Base-by-base conservation (phyloP, 768 basidiomycete species). In the Candolleomyces aberdarensis region DNA sequence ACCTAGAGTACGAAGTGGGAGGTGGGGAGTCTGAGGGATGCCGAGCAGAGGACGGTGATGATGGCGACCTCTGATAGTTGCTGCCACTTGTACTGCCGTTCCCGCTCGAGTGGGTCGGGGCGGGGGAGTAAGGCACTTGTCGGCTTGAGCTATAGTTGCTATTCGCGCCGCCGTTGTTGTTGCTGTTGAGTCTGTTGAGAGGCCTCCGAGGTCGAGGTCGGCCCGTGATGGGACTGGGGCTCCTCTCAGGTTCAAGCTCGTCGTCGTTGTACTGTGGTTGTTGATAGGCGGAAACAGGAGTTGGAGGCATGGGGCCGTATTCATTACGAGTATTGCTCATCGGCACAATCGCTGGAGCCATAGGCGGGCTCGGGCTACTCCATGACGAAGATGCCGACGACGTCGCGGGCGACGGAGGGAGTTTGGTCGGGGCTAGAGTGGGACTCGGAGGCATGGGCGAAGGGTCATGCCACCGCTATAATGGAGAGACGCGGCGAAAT, bases 391-490 rank as follows among this genome's bases (percentile, higher is more conserved):
- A 43, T 31, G 62, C 22, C 7, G 58, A 52, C 1, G 70, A 69
- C 41, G 70, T 63, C 14, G 76, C 67, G 1, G 76, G 69, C 1
- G 76, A 71, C 19, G 69, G 59, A 13, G 74, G 73, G 36, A 73
- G 62, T 56, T 60, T 62, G 36, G 31, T 36, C 51, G 53, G 60
- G 49, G 69, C 65, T 46, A 72, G 72, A 22, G 78, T 71, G 7
- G 80, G 81, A 64, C 79, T 80, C 4, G 81, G 80, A 15, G 83
- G 83, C 78, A 85, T 83, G 5, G 86, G 86, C 0, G 82, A 83
- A 5, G 86, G 84, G 70, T 89, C 87, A 63, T 84, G 78, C 87
- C 87, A 89, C 57, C 87, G 81, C 87, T 89, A 64, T 56, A 63
- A 58, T 13, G 40, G 47, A 31, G 56, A 48, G 43, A 59, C 53